These are phyloP conservation scores for Saccharomyces eubayanus DNA, from an alignment of 805 yeast genomes.

Conservation along the genomic window DNA sequence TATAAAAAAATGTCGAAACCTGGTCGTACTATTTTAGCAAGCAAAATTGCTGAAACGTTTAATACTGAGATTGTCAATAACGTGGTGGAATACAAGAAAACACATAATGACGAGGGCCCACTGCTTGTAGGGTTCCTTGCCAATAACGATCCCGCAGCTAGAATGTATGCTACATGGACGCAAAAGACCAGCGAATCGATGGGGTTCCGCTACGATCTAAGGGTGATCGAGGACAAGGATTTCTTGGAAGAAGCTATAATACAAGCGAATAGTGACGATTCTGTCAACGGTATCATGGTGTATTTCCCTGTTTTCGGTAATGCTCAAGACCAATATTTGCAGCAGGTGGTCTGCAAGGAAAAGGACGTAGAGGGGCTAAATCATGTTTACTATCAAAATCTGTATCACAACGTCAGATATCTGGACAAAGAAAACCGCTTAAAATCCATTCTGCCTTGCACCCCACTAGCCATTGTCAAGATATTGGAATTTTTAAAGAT, in stretches of 20 bases:
- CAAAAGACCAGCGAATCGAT: slow-evolving; percentile 78
- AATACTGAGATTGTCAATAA: slow-evolving; percentile 59
- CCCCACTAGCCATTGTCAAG: slow-evolving; percentile 91
- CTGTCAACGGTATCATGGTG: slow-evolving; percentile 87
- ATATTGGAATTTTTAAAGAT: slow-evolving; percentile 83
- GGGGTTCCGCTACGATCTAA: slow-evolving; percentile 78
- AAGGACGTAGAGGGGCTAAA: slow-evolving; percentile 96
- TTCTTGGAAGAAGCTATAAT: slow-evolving; percentile 76
- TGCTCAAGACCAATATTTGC: slow-evolving; percentile 89
- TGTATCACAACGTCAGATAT: slow-evolving; percentile 87
- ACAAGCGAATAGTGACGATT: slow-evolving; percentile 68
- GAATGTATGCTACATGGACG: slow-evolving; percentile 94
- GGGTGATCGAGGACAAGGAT: slow-evolving; percentile 63
- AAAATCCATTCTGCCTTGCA: slow-evolving; percentile 90
- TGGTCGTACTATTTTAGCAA: slow-evolving; percentile 79
- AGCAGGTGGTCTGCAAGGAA: slow-evolving; percentile 82
- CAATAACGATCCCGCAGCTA: slow-evolving; percentile 89
- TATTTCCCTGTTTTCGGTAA: slow-evolving; percentile 96
- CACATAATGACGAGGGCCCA: slow-evolving; percentile 43
- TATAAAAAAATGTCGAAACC: slow-evolving; percentile 24
- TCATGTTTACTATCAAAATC: slow-evolving; percentile 82
- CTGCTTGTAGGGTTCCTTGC: slow-evolving; percentile 86
- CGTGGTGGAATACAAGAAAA: slow-evolving; percentile 39
- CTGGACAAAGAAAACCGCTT: slow-evolving; percentile 60
- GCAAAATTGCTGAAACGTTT: slow-evolving; percentile 76